These are phyloP conservation scores for Calophaca sinica DNA, from an alignment of 306 rosid genomes.

Conservation along the genomic window DNA sequence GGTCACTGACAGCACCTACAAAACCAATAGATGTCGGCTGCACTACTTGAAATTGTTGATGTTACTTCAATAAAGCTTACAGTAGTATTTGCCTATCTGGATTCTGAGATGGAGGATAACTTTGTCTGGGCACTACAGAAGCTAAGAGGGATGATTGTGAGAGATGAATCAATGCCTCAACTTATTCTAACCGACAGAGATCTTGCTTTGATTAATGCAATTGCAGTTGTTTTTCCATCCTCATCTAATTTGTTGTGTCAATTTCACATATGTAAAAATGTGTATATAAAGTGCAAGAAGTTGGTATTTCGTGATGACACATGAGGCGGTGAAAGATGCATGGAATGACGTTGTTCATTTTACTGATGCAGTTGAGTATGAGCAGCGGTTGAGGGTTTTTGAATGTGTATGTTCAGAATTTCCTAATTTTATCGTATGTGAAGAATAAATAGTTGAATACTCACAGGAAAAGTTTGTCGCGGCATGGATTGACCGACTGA, in stretches of 20 bases:
- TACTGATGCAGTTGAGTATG: not conserved
- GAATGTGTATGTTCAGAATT: not conserved
- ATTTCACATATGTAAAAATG: not conserved
- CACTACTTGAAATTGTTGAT: constrained; percentile 21
- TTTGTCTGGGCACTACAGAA: not conserved
- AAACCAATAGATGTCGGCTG: not conserved
- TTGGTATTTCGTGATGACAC: too few relatives aligned
- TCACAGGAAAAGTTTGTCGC: constrained; percentile 9
- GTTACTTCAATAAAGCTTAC: constrained; percentile 1
- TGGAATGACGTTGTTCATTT: constrained; percentile 2
- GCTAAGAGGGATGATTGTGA: not conserved
- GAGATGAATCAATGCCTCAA: not conserved
- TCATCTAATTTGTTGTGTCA: not conserved
- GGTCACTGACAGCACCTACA: not conserved
- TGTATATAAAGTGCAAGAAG: too few relatives aligned
- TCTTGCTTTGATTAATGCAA: not conserved
- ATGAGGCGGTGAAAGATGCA: not conserved
- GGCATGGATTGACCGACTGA: not conserved
- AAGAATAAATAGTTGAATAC: constrained; percentile 2
- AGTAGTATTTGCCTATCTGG: not conserved
- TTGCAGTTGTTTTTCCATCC: not conserved
- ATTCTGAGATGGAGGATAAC: too few relatives aligned
- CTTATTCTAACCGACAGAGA: not conserved
- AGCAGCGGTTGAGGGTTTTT: not conserved
- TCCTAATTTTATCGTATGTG: not conserved